Conservation (phyloP, 148 eudicot species). For the Camellia japonica region DNA sequence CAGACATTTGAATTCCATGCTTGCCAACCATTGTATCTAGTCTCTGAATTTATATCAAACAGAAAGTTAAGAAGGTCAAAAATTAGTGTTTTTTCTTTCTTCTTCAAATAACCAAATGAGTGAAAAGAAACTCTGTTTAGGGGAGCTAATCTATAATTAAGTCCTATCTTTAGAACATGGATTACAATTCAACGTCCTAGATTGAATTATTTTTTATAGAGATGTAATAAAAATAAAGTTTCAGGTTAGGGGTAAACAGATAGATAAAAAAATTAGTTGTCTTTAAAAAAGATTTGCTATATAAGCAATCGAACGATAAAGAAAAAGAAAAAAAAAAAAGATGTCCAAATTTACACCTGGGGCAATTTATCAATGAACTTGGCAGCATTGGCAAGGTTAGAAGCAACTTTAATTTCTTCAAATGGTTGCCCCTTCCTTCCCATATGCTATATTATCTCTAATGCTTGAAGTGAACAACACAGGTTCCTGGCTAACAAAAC, state of each 20-base stretch:
- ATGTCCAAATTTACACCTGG: slow-evolving; percentile 11
- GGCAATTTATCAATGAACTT: slow-evolving; percentile 36
- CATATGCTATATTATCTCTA: slow-evolving; percentile 34
- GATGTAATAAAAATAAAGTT: too few species aligned
- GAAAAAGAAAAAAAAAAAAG: too few species aligned
- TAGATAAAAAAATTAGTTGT: too few species aligned
- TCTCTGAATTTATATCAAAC: slow-evolving; percentile 12
- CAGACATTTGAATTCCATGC: slow-evolving; percentile 25
- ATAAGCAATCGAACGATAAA: too few species aligned
- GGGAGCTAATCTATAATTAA: too few species aligned
- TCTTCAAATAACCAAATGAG: too few species aligned
- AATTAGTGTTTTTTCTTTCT: too few species aligned
- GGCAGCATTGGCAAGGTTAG: slow-evolving; percentile 34
- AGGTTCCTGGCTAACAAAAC: slow-evolving; percentile 42
- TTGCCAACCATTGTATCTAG: slow-evolving; percentile 26
- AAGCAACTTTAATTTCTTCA: slow-evolving; percentile 30
- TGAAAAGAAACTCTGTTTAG: not conserved
- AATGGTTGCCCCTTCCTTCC: slow-evolving; percentile 30
- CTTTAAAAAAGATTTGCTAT: too few species aligned
- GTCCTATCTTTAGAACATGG: too few species aligned
- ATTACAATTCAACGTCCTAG: too few species aligned
- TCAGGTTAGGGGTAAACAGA: too few species aligned
- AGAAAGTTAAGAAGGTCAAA: not conserved
- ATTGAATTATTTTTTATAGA: too few species aligned
- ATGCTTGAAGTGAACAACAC: slow-evolving; percentile 32